Conservation (phyloP, 495 filamentous ascomycete genomes). For the Talaromyces wortmannii region DNA sequence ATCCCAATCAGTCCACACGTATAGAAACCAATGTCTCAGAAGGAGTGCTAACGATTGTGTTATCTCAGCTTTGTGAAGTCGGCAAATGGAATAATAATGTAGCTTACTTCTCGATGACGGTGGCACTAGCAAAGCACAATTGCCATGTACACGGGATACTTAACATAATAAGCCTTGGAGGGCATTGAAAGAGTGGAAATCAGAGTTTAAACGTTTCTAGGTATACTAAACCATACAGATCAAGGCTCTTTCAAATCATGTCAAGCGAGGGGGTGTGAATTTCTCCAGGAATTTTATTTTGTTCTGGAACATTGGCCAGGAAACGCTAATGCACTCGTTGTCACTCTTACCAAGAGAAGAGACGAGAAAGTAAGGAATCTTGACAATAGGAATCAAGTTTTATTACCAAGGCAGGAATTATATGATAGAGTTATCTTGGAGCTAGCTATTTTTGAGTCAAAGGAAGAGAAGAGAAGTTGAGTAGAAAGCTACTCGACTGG, state of each 20-base stretch:
- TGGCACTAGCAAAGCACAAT: constrained; percentile 9
- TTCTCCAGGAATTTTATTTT: constrained; percentile 10
- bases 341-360: constrained; percentile 10
- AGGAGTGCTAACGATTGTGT: constrained; percentile 4
- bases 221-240: constrained; percentile 18
- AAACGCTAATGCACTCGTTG: constrained; percentile 7
- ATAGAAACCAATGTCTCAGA: constrained; percentile 13
- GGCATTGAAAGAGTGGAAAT: constrained; percentile 19
- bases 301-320: constrained; percentile 4
- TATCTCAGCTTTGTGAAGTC: constrained; percentile 6
- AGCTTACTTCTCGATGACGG: constrained; percentile 17
- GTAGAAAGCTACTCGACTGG: no score
- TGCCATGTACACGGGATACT: constrained; percentile 23
- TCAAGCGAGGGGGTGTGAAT: constrained; percentile 13
- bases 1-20: constrained; percentile 2
- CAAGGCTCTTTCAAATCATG: constrained; percentile 10
- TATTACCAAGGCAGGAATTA: no score
- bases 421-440: no score
- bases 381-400: no score
- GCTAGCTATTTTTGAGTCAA: no score
- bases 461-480: no score
- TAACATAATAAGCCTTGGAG: constrained; percentile 10
- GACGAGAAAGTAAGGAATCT: no score
- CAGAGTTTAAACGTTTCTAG: constrained; percentile 10
- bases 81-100: constrained; percentile 7